Evolutionary conservation across 2,329 filamentous ascomycete species (phyloP).

Genomic region (Alternaria sp.): DNA sequence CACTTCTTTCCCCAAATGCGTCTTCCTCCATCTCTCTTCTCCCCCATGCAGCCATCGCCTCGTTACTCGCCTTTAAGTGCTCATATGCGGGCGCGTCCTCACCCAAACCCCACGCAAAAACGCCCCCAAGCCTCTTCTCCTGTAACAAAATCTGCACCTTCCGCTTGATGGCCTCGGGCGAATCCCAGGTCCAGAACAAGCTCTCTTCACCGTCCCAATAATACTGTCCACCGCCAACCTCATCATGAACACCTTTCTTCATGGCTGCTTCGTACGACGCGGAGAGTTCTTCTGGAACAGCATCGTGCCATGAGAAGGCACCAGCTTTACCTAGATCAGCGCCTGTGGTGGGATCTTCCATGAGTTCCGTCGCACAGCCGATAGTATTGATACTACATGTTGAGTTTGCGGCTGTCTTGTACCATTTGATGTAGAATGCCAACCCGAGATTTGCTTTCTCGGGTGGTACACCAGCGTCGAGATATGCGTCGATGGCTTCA

Average conservation of each 20-base stretch:
- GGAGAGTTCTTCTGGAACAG: slow-evolving; percentile 54
- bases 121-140: slow-evolving; percentile 67
- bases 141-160: slow-evolving; percentile 69
- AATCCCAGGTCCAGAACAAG: slow-evolving; percentile 78
- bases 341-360: slow-evolving; percentile 68
- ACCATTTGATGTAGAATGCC: slow-evolving; percentile 74
- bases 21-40: too few relatives aligned
- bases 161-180: slow-evolving; percentile 63
- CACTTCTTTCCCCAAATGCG: slow-evolving; percentile 9
- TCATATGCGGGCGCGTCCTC: slow-evolving; percentile 62
- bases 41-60: slow-evolving; percentile 8
- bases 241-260: slow-evolving; percentile 64
- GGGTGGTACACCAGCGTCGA: slow-evolving; percentile 62
- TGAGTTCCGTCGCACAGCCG: slow-evolving; percentile 67
- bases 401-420: slow-evolving; percentile 59
- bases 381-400: slow-evolving; percentile 60
- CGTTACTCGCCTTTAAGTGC: slow-evolving; percentile 52
- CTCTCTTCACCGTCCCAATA: slow-evolving; percentile 69
- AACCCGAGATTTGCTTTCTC: slow-evolving; percentile 70
- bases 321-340: slow-evolving; percentile 66
- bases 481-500: slow-evolving; percentile 66
- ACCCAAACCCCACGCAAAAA: slow-evolving; percentile 78
- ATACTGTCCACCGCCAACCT: slow-evolving; percentile 68
- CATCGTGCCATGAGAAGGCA: slow-evolving; percentile 60
- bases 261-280: slow-evolving; percentile 66